A percentile compares a stretch with the other conserved stretches of the same genome.
Conservation (phyloP, 225 moss, liverwort and hornwort species). For the Ulota crispa region DNA sequence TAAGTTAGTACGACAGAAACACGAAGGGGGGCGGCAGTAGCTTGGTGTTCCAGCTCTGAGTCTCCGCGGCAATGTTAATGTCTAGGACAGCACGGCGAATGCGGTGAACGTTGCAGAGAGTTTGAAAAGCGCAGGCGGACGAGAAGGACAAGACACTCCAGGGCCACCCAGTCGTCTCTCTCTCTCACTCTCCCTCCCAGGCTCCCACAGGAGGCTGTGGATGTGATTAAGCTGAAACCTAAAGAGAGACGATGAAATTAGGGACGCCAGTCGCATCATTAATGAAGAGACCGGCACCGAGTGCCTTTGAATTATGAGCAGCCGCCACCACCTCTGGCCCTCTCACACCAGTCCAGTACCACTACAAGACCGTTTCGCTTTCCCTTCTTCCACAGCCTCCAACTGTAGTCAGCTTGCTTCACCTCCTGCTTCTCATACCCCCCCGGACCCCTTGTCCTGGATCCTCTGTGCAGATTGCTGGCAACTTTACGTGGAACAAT, state of each 20-base stretch:
- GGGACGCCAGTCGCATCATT: constrained; percentile 19
- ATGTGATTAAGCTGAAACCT: neutral
- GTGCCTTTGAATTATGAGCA: constrained; percentile 20
- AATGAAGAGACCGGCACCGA: constrained; percentile 26
- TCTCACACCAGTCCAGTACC: neutral
- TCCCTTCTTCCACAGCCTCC: accelerated
- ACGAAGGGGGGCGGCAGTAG: too few relatives aligned
- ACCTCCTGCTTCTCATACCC: too few relatives aligned
- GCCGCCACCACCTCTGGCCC: neutral
- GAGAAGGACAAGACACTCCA: neutral
- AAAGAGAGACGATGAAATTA: constrained; percentile 13
- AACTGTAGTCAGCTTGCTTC: too few relatives aligned
- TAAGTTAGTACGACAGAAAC: too few relatives aligned
- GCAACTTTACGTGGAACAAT: too few relatives aligned
- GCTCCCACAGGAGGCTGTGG: neutral
- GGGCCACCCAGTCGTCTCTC: too few relatives aligned
- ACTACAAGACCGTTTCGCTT: constrained; percentile 18
- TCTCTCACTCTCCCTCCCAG: neutral
- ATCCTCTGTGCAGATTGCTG: neutral
- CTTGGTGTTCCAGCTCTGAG: too few relatives aligned
- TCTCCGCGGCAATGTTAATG: too few relatives aligned
- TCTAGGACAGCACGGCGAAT: too few relatives aligned
- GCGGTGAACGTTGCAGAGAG: constrained; percentile 8
- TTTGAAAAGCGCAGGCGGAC: constrained; percentile 18
- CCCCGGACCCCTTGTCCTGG: neutral